Evolutionary conservation across 345 rosid species (phyloP), one percentile per base, ranked within the genome.

Genomic region (Citrus cavaleriei): DNA sequence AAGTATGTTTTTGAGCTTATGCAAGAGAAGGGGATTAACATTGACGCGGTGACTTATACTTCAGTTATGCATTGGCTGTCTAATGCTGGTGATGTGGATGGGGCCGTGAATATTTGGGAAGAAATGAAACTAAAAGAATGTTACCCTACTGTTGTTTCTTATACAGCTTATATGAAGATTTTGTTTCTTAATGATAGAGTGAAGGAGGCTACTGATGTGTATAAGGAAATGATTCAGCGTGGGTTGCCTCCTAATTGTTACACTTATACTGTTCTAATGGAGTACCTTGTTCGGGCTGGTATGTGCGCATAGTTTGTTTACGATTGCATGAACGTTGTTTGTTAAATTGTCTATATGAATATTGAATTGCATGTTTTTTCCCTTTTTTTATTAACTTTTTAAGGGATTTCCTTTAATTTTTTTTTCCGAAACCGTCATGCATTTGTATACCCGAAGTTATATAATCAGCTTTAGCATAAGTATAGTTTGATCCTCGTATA

Each of bases 251-350:
- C 97, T 0, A 93, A 86, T 91, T 93, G 98, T 66, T 76, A 87
- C 22, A 95, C 98, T 1, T 93, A 95, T 79, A 95, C 98, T 12
- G 92, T 95, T 4, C 61, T 95, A 68, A 93, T 95, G 95, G 94
- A 91, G 82, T 85, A 85, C 79, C 95, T 92, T 60, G 78, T 92
- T 4, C 86, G 73, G n/a, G 77, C 85, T 61, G 94, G 98, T 93
- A 25, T 82, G 87, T 74, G 51, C 18, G 32, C 32, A 0, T 66
- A 10, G 16, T 18, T 75, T 49, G 30, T 59, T 63, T 74, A 58
- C 8, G 27, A 34, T 58, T 84, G 88, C 83, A 51, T 70, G 55
- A 58, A 24, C 10, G 3, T 1, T 86, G 91, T 88, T 90, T 78
- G 90, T 86, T 82, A 32, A 51, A 81, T 83, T 87, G 85, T 70